Evolutionary conservation across 441 rosid genomes (phyloP), one percentile per base, ranked within the genome.

Genomic region (Dalechampia spathulata): DNA sequence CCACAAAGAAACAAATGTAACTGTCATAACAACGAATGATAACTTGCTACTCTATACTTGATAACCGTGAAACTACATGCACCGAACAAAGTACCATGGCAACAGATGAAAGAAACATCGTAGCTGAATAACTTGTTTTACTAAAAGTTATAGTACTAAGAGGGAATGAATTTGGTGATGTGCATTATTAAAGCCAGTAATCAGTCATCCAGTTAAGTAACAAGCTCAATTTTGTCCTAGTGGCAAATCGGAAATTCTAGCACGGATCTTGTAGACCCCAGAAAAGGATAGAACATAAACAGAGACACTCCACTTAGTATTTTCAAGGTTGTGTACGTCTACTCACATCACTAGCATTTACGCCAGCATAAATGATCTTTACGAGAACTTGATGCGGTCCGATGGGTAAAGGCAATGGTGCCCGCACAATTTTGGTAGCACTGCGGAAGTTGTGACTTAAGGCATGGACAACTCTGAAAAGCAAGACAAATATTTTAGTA

Each of bases 261-360:
- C n/a, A 39, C 50, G 20, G 7, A 44, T 54, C 54, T 50, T 48
- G n/a, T n/a, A n/a, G 1, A 1, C 19, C 40, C 9, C 56, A 55
- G 40, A 59, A 45, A 19, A 44, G 20, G 14, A 4, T 30, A 19
- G 38, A 32, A 45, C 3, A 30, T 1, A 25, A 11, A 30, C 15
- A 63, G 12, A 41, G 25, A 30, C 52, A 43, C 8, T 62, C 47
- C 62, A 54, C 28, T 14, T 38, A 30, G 38, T 43, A 6, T 39
- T 45, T 49, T 65, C 60, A 56, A 38, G 62, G 57, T 53, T 63
- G 66, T 17, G 15, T 19, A n/a, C n/a, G n/a, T 41, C 17, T 70
- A 82, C 97, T 87, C 90, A 93, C 99, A 80, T 93, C 99, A 74
- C 99, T 93, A 19, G 99, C 97, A 72, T 93, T 93, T 57, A 93